Base-by-base conservation (phyloP, 768 basidiomycete genomes). In the Russula olivacea region DNA sequence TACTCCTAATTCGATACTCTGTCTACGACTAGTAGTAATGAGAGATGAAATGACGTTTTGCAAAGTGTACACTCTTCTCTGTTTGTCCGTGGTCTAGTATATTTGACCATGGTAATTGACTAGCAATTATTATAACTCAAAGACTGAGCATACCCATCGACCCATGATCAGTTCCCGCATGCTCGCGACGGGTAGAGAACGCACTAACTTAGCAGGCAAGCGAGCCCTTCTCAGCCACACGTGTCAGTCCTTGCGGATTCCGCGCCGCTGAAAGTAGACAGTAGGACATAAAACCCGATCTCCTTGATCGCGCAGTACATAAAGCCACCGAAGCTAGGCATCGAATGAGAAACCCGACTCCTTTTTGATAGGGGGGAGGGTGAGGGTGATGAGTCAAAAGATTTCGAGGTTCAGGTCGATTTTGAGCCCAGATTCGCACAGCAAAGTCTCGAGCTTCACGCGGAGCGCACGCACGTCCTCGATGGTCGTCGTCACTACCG, bases 21-120 rank as follows among this genome's bases (percentile, higher is more conserved):
- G 59, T 61, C 53, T 55, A 54, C 43, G 45, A 55, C 45, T 61
- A 47, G 60, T 61, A 55, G 45, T 55, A 61, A 61, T 61, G 60
- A 61, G 60, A 61, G 36, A 55, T 30, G 45, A 61, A 28, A 47
- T 21, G 10, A 45, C 19, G 41, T 43, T 43, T 23, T 47, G 45
- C 30, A 28, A 45, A 45, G 30, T 59, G 59, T 60, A 53, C 51
- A 45, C 41, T 45, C 28, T 15, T 23, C 7, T 11, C n/a, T 45
- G 43, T 2, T 47, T 45, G 43, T n/a, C n/a, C 19, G n/a, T 9
- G 43, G 43, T 8, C 41, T 43, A 6, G 41, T 9, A 38, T 15
- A 36, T 36, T 36, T 36, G 36, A 14, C 36, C 11, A 12, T 12
- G 36, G 8, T 7, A 32, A 1, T 36, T 36, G 36, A 36, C 36